phyloP scores from a whole-genome alignment of 352 stramenopile genomes.

The Phytophthora pseudosyringae region DNA sequence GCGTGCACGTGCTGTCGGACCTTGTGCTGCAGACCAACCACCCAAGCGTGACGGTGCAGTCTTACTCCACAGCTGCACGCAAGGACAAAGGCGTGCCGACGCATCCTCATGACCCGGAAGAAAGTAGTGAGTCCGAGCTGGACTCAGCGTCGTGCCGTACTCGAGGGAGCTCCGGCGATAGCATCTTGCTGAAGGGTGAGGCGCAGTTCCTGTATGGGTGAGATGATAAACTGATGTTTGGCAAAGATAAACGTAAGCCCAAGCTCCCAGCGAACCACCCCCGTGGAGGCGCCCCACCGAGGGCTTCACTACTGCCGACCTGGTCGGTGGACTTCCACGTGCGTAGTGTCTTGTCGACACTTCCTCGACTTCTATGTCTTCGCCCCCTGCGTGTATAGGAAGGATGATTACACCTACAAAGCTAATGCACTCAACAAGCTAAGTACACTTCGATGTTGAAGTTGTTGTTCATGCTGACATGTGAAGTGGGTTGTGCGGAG shows the following conservation, averaged over 20 bases:
- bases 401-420: neutral
- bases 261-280: constrained; percentile 2
- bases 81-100: constrained; percentile 15
- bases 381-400: neutral
- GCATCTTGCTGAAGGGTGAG: constrained; percentile 54
- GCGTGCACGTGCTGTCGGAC: constrained; percentile 64
- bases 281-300: neutral
- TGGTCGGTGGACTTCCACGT: constrained; percentile 1
- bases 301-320: neutral
- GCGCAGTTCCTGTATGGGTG: constrained; percentile 59
- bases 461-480: constrained; percentile 6
- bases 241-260: constrained; percentile 1
- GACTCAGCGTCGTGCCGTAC: constrained; percentile 15
- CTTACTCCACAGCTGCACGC: constrained; percentile 30
- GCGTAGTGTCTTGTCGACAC: neutral
- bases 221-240: constrained; percentile 13
- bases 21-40: constrained; percentile 64
- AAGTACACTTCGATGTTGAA: constrained; percentile 25
- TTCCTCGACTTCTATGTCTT: neutral
- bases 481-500: constrained; percentile 8
- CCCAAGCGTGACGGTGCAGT: constrained; percentile 37
- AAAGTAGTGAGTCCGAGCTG: constrained; percentile 24
- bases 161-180: constrained; percentile 30
- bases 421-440: neutral
- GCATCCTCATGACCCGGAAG: constrained; percentile 15